Conservation (phyloP, 2,329 filamentous ascomycete genomes). For the Albifimbria verrucaria region DNA sequence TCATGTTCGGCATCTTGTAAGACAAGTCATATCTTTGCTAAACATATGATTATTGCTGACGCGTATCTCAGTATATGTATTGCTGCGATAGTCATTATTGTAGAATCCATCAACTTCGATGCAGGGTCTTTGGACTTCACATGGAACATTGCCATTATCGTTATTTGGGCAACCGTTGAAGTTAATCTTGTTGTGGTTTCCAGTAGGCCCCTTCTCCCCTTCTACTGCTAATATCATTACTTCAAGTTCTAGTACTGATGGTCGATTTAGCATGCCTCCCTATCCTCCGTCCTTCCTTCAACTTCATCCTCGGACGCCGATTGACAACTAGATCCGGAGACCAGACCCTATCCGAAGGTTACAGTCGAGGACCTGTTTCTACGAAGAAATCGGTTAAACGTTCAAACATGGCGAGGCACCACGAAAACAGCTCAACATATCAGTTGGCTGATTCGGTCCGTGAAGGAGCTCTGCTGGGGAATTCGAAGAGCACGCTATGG, state of each 20-base stretch:
- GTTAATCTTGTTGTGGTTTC: constrained; percentile 21
- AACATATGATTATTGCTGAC: background rate
- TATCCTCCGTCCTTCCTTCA: constrained; percentile 14
- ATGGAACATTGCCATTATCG: constrained; percentile 17
- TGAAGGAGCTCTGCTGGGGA: constrained; percentile 8
- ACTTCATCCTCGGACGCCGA: constrained; percentile 16
- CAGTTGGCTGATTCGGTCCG: constrained; percentile 14
- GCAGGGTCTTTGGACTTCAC: constrained; percentile 12
- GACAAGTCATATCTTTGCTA: constrained; percentile 4
- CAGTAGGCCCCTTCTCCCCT: constrained; percentile 3
- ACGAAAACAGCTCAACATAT: constrained; percentile 18
- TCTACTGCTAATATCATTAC: background rate
- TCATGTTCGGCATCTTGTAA: constrained; percentile 27
- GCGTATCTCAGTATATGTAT: constrained; percentile 10
- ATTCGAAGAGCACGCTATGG: constrained; percentile 17
- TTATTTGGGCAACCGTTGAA: constrained; percentile 20
- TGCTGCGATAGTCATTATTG: constrained; percentile 17
- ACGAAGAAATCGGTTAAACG: constrained; percentile 17
- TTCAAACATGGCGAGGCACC: constrained; percentile 10
- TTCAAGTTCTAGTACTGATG: rapidly evolving
- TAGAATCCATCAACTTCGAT: constrained; percentile 12
- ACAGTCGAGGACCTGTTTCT: constrained; percentile 13
- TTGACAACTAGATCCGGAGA: constrained; percentile 10
- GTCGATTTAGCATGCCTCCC: constrained; percentile 15
- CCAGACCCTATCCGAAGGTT: constrained; percentile 11